Conservation (phyloP, 257 asterid genomes). For the Cruciata laevipes region DNA sequence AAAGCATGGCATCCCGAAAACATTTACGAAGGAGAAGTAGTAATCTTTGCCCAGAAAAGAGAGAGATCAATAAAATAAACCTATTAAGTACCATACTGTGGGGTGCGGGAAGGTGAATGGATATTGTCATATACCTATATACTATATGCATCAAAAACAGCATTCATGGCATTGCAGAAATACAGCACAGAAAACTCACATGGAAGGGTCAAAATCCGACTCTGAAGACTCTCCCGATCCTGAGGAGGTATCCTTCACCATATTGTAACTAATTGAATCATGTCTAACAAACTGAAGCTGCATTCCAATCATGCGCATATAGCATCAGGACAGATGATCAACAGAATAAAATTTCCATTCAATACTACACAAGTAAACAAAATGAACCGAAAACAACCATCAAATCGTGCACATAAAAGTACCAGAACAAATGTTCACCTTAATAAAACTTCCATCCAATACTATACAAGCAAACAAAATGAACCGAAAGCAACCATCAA, state of each 20-base stretch:
- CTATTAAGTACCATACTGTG: background rate
- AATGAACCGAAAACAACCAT: background rate
- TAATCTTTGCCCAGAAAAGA: background rate
- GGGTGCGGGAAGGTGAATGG: no score
- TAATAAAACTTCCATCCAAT: background rate
- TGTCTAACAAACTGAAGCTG: slow-evolving; percentile 75
- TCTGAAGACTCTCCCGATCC: slow-evolving; percentile 19
- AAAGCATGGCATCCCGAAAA: background rate
- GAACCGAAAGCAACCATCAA: background rate
- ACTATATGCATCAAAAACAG: background rate
- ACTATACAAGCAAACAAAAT: background rate
- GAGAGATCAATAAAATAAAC: background rate
- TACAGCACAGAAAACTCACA: slow-evolving; percentile 31
- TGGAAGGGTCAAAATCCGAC: slow-evolving; percentile 23
- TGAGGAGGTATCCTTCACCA: slow-evolving; percentile 24
- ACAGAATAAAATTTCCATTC: background rate
- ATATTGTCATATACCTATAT: no score
- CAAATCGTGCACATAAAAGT: background rate
- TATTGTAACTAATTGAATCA: slow-evolving; percentile 34
- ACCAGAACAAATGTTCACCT: background rate
- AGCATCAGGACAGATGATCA: background rate
- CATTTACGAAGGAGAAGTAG: background rate
- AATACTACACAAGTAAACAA: background rate
- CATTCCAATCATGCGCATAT: slow-evolving; percentile 8
- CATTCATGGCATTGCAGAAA: background rate